phyloP scores from a whole-genome alignment of 148 eudicot species.

The Fagopyrum tataricum region DNA sequence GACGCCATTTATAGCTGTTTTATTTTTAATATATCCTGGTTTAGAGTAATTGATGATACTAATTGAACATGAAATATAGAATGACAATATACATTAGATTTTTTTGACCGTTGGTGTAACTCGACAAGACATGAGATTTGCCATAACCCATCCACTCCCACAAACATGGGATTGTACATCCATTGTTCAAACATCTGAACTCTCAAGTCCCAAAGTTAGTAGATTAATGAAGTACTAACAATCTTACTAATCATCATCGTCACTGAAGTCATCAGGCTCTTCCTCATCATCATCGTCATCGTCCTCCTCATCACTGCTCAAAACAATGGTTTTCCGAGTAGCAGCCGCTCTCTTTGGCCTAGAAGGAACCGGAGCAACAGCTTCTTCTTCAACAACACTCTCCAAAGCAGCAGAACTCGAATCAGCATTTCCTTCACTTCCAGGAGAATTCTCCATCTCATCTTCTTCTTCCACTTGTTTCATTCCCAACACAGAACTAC shows the following conservation, averaged over 20 bases:
- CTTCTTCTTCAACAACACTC: background rate
- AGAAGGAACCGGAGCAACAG: background rate
- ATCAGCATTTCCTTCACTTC: constrained; percentile 9
- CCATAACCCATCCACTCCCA: too few species aligned
- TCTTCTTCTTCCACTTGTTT: constrained; percentile 12
- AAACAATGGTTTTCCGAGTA: background rate
- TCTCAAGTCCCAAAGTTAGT: background rate
- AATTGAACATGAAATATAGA: too few species aligned
- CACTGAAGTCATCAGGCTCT: constrained; percentile 9
- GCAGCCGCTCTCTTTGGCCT: constrained; percentile 10
- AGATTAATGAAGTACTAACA: too few species aligned
- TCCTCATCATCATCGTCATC: constrained; percentile 8
- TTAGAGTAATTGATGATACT: too few species aligned
- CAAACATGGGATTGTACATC: too few species aligned
- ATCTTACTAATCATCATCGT: background rate
- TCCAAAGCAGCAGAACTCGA: background rate
- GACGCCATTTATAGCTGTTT: too few species aligned
- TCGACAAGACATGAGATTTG: too few species aligned
- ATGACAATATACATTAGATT: too few species aligned
- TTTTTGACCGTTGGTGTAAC: too few species aligned
- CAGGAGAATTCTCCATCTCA: constrained; percentile 13
- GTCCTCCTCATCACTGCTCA: constrained; percentile 6
- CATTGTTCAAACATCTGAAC: too few species aligned
- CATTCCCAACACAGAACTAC: constrained; percentile 51
- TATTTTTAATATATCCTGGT: too few species aligned